phyloP scores from a whole-genome alignment of 176 grass and related monocot species.

The Thinopyrum elongatum region DNA sequence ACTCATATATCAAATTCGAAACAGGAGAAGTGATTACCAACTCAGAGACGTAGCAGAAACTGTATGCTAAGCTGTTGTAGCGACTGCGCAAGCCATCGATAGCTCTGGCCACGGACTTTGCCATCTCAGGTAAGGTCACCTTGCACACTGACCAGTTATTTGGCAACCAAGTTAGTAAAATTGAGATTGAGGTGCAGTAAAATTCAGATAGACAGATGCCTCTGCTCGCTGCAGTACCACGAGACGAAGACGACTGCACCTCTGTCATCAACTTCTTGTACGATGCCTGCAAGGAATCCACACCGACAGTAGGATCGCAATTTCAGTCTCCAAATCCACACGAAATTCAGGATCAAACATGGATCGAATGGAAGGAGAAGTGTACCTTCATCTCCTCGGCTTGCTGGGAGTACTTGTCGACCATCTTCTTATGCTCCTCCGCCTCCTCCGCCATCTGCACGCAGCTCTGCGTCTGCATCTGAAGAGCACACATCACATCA shows the following conservation, averaged over 20 bases:
- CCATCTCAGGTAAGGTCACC: constrained; percentile 43
- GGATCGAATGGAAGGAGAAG: not conserved
- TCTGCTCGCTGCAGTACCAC: constrained; percentile 30
- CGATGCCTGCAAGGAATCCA: constrained; percentile 26
- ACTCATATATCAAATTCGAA: not conserved
- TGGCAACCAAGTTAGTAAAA: not conserved
- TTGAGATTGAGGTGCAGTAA: not conserved
- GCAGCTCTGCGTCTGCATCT: constrained; percentile 66
- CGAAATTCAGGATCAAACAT: no score
- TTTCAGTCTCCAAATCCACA: no score
- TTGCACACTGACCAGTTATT: constrained; percentile 43
- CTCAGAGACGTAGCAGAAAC: not conserved
- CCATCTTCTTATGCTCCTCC: constrained; percentile 46
- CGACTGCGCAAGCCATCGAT: constrained; percentile 50
- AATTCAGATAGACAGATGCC: not conserved
- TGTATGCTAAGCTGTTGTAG: constrained; percentile 38
- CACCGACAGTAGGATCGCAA: not conserved
- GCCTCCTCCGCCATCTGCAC: constrained; percentile 40
- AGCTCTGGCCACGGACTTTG: constrained; percentile 24
- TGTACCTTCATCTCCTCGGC: constrained; percentile 47
- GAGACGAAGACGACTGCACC: constrained; percentile 51
- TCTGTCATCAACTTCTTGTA: constrained; percentile 55
- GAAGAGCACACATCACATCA: not conserved
- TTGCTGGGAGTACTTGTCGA: constrained; percentile 30
- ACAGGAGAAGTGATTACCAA: constrained; percentile 12